phyloP scores from a whole-genome alignment of 805 yeast genomes.

The baker's yeast (Saccharomyces cerevisiae) region DNA sequence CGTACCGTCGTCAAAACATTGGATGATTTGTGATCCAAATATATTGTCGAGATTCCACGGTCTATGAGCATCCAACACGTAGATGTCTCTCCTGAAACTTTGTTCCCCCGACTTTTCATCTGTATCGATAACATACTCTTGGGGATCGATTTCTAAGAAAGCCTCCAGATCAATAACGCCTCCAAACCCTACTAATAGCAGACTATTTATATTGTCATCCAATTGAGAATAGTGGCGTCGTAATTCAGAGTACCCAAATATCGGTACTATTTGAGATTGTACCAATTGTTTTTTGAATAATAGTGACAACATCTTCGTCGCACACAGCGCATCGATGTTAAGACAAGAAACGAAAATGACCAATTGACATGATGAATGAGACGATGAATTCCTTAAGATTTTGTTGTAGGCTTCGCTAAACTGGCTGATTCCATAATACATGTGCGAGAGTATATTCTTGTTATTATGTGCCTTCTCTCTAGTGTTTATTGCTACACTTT shows the following conservation, averaged over 20 bases:
- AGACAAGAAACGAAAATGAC: slow-evolving; percentile 85
- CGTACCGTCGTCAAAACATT: slow-evolving; percentile 82
- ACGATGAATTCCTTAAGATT: slow-evolving; percentile 61
- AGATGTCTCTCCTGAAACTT: slow-evolving; percentile 49
- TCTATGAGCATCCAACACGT: slow-evolving; percentile 82
- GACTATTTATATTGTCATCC: slow-evolving; percentile 68
- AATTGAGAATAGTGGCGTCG: slow-evolving; percentile 51
- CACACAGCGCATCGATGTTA: slow-evolving; percentile 86
- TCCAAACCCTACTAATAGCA: slow-evolving; percentile 85
- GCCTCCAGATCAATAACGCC: slow-evolving; percentile 80
- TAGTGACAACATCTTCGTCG: slow-evolving; percentile 65
- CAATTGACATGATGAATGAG: slow-evolving; percentile 87
- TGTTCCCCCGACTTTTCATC: slow-evolving; percentile 24
- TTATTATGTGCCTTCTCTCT: neutral
- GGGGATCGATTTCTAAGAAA: slow-evolving; percentile 56
- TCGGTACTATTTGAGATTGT: slow-evolving; percentile 84
- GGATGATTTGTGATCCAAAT: slow-evolving; percentile 70
- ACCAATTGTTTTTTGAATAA: slow-evolving; percentile 73
- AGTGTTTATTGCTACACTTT: too few species aligned
- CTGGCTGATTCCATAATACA: slow-evolving; percentile 70
- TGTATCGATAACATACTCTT: slow-evolving; percentile 37
- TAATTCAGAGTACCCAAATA: slow-evolving; percentile 82
- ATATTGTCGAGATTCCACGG: slow-evolving; percentile 96
- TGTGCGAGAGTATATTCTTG: slow-evolving; percentile 21
- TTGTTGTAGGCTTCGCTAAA: slow-evolving; percentile 60